A percentile compares a stretch with the other conserved stretches of the same genome.
phyloP scores from a whole-genome alignment of 148 eudicot genomes.

The Cornus suecica region DNA sequence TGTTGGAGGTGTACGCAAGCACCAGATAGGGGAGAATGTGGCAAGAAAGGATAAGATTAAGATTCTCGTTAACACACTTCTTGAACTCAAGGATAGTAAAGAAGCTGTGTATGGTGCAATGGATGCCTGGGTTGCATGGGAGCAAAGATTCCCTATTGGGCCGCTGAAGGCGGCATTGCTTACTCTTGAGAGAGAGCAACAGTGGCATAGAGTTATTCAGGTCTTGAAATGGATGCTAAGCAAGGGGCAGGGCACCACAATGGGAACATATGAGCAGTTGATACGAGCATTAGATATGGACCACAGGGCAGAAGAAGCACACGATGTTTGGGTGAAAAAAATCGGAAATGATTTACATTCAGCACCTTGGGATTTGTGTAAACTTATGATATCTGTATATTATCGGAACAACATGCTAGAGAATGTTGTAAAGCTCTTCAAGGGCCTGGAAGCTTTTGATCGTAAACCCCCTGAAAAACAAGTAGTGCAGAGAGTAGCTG shows the following conservation, averaged over 20 bases:
- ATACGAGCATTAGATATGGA: conserved; percentile 90
- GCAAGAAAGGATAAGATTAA: conserved; percentile 57
- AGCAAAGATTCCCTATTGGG: conserved; percentile 77
- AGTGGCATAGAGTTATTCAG: conserved; percentile 87
- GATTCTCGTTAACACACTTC: conserved; percentile 57
- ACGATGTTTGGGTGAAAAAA: conserved; percentile 80
- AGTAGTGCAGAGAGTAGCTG: conserved; percentile 69
- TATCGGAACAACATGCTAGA: conserved; percentile 78
- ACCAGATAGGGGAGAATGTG: conserved; percentile 49
- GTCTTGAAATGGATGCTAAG: conserved; percentile 95
- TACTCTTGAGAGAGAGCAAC: conserved; percentile 72
- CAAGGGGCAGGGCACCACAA: conserved; percentile 92
- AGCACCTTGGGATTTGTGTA: conserved; percentile 76
- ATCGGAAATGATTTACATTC: conserved; percentile 76
- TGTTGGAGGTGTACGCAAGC: conserved; percentile 13
- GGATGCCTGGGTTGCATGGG: conserved; percentile 96
- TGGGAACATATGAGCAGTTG: conserved; percentile 76
- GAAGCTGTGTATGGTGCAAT: conserved; percentile 69
- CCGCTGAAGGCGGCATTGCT: conserved; percentile 59
- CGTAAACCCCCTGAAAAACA: conserved; percentile 74
- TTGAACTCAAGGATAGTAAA: conserved; percentile 61
- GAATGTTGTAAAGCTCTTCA: conserved; percentile 72
- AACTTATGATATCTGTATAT: conserved; percentile 78
- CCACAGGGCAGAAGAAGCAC: conserved; percentile 79
- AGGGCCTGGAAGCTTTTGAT: conserved; percentile 70